phyloP scores from a whole-genome alignment of 768 basidiomycete species.

The Mrakia gelida region DNA sequence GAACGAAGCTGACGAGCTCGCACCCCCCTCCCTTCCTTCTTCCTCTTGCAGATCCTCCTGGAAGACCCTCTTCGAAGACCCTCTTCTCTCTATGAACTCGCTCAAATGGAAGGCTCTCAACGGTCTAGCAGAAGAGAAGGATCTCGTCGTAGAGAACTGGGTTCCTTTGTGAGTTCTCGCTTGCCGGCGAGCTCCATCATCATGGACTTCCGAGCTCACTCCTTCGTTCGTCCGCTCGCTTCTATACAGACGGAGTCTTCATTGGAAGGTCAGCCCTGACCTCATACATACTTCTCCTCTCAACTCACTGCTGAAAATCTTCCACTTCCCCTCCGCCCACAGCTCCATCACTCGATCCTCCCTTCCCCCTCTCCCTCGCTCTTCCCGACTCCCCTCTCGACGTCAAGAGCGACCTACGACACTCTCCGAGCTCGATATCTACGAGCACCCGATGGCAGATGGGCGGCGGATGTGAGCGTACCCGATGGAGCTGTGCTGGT shows the following conservation, averaged over 20 bases:
- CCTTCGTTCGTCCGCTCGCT: background rate
- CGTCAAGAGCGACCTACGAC: slow-evolving; percentile 43
- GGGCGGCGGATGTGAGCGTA: slow-evolving; percentile 53
- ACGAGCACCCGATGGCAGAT: slow-evolving; percentile 79
- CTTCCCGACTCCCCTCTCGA: slow-evolving; percentile 41
- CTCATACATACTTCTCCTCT: background rate
- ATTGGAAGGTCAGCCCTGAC: slow-evolving; percentile 22
- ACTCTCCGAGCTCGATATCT: slow-evolving; percentile 62
- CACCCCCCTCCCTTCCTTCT: background rate
- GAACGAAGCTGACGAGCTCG: background rate
- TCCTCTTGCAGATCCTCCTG: slow-evolving; percentile 11
- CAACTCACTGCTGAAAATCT: background rate
- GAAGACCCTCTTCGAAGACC: slow-evolving; percentile 23
- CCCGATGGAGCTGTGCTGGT: slow-evolving; percentile 39
- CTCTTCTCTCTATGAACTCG: slow-evolving; percentile 20
- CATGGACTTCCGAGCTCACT: background rate
- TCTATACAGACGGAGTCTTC: slow-evolving; percentile 21
- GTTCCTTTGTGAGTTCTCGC: slow-evolving; percentile 21
- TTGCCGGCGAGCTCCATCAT: background rate
- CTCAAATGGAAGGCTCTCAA: slow-evolving; percentile 13
- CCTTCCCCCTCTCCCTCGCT: slow-evolving; percentile 32
- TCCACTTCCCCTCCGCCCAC: slow-evolving; percentile 32
- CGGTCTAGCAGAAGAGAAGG: background rate
- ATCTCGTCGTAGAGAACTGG: slow-evolving; percentile 13
- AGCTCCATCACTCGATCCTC: slow-evolving; percentile 33